Evolutionary conservation across 306 rosid species (phyloP).

Genomic region (Sophora flavescens): DNA sequence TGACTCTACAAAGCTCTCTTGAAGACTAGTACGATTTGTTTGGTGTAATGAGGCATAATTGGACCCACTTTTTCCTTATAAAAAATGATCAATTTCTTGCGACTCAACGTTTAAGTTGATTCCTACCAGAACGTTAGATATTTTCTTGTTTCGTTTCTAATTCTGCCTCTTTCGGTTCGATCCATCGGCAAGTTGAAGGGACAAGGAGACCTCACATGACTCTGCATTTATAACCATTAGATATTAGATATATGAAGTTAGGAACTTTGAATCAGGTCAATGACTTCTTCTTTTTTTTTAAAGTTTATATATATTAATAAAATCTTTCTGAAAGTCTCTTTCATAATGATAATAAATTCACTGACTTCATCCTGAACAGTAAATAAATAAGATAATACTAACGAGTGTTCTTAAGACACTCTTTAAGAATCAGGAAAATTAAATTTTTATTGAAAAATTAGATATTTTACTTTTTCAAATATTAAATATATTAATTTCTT

Average conservation of each 20-base stretch:
- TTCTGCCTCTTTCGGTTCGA: neutral
- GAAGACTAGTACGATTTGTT: slow-evolving; percentile 20
- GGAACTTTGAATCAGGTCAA: slow-evolving; percentile 4
- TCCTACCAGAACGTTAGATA: slow-evolving; percentile 20
- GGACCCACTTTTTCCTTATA: neutral
- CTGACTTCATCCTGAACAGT: too few relatives aligned
- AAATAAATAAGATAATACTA: too few relatives aligned
- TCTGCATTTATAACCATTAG: neutral
- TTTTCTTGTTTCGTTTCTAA: neutral
- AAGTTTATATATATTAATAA: neutral
- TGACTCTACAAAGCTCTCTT: neutral
- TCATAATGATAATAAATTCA: too few relatives aligned
- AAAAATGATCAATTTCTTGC: neutral
- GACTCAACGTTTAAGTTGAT: neutral
- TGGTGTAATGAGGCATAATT: neutral
- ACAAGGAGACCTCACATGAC: neutral
- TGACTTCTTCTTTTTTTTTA: neutral
- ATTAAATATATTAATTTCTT: too few relatives aligned
- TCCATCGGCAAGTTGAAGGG: neutral
- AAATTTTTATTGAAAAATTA: too few relatives aligned
- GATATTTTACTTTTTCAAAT: too few relatives aligned
- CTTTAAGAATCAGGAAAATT: too few relatives aligned
- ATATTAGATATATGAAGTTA: neutral
- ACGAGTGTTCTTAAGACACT: too few relatives aligned
- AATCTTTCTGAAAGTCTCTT: too few relatives aligned